Percentiles rank a stretch among this genome's conserved stretches.
Conservation (phyloP, 2,329 filamentous ascomycete species). For the Leptoxyphium fumago region DNA sequence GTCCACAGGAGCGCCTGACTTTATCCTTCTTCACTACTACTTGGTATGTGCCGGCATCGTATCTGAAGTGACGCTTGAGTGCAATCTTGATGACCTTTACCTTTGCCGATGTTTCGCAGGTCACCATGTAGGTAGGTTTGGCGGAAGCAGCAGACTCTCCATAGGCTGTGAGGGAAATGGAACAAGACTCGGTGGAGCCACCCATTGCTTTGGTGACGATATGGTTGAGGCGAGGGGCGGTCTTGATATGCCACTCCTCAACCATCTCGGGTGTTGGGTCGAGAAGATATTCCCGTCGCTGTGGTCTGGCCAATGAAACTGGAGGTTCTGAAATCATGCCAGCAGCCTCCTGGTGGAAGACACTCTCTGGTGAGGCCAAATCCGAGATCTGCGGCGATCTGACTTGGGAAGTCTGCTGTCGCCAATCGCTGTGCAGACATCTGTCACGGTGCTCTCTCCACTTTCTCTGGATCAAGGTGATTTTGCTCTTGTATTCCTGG, state of each 20-base stretch:
- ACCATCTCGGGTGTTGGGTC: constrained; percentile 48
- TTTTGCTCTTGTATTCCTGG: constrained; percentile 20
- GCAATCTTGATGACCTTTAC: constrained; percentile 43
- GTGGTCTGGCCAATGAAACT: constrained; percentile 5
- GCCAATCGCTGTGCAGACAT: constrained; percentile 2
- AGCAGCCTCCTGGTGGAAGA: constrained; percentile 14
- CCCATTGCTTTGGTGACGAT: constrained; percentile 56
- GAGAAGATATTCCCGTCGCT: constrained; percentile 20
- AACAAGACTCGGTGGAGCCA: constrained; percentile 61
- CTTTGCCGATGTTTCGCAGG: constrained; percentile 60
- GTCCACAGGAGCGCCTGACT: constrained; percentile 9
- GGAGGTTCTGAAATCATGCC: not conserved
- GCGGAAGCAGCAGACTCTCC: constrained; percentile 53
- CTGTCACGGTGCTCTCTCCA: constrained; percentile 16
- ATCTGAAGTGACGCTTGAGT: constrained; percentile 54
- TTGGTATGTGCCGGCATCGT: constrained; percentile 49
- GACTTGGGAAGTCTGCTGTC: not conserved
- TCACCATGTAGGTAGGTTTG: constrained; percentile 59
- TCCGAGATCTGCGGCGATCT: not conserved
- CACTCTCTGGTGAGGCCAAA: constrained; percentile 1
- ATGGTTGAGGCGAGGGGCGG: constrained; percentile 60
- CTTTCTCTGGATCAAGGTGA: constrained; percentile 18
- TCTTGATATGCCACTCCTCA: constrained; percentile 54
- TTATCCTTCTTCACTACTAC: constrained; percentile 56
- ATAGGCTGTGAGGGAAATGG: constrained; percentile 62